Base-by-base conservation (phyloP, 2,329 filamentous ascomycete genomes). In the Trichoderma koningii region DNA sequence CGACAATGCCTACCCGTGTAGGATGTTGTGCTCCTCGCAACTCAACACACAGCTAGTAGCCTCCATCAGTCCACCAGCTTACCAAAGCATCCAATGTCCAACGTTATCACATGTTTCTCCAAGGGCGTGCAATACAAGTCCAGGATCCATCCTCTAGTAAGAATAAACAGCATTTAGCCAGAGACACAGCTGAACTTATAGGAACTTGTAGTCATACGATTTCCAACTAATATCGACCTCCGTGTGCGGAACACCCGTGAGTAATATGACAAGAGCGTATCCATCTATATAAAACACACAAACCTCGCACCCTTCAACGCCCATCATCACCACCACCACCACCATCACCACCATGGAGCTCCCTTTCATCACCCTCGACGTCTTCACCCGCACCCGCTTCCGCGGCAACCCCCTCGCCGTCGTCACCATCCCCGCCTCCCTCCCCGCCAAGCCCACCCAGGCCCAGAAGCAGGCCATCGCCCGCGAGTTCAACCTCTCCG, bases 401-500 rank as follows among this genome's bases (percentile, higher is more conserved):
- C 73, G 76, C 52, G 87, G 87, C 69, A 88, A 88, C 72, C 86
- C 85, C 2, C 81, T 89, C 44, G 86, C 85, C 41, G 78, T 89
- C 26, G 82, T 89, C 66, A 77, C 80, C 55, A 77, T 88, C 66
- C 84, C 83, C 2, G 67, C 76, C 14, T 65, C 71, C 19, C 68
- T 70, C 26, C 74, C 74, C n/a, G 14, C 14, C 34, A 70, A 71
- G 15, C 76, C 87, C 23, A 78, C 79, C 2, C 81, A 85, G 69
- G 72, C 76, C 2, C 79, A 82, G 70, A 88, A 89, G 71, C 85
- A 87, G 71, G 71, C 75, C 67, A 83, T 89, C 66, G 85, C 86
- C 50, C 77, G 79, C 64, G 87, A 89, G 74, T 88, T 89, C 77
- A 87, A 86, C 74, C 82, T 86, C 70, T 86, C 84, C 57, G 86